These are phyloP conservation scores for Brassica rapa DNA, from an alignment of 345 rosid genomes.

Conservation along the genomic window DNA sequence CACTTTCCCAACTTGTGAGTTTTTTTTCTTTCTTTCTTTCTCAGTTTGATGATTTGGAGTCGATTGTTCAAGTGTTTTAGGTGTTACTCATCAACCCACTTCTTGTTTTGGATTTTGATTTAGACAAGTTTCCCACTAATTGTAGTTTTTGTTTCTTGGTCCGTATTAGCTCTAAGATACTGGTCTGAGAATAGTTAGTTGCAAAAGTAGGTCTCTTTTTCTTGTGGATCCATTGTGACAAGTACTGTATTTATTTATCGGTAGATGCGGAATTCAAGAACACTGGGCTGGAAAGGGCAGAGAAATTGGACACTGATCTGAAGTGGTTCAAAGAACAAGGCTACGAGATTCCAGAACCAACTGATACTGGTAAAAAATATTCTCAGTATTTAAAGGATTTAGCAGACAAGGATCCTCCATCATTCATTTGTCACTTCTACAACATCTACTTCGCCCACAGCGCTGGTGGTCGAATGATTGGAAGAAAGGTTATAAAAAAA, in stretches of 20 bases:
- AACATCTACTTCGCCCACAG: constrained; percentile 89
- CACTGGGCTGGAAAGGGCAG: constrained; percentile 84
- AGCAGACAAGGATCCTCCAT: constrained; percentile 87
- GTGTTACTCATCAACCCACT: neutral
- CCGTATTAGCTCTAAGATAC: neutral
- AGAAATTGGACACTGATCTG: constrained; percentile 64
- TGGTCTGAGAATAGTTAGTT: neutral
- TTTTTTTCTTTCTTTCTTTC: neutral
- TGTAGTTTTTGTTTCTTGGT: no score
- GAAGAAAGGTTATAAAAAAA: constrained; percentile 64
- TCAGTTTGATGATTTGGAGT: neutral
- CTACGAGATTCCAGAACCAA: constrained; percentile 75
- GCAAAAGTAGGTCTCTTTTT: neutral
- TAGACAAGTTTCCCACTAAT: no score
- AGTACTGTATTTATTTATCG: constrained; percentile 6
- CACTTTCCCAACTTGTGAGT: constrained; percentile 76
- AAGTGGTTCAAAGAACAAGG: constrained; percentile 91
- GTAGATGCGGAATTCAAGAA: constrained; percentile 82
- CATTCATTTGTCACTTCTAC: constrained; percentile 95
- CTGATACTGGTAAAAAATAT: constrained; percentile 71
- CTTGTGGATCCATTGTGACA: neutral
- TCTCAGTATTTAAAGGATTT: constrained; percentile 60
- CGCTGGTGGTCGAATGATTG: constrained; percentile 98
- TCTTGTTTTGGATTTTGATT: no score
- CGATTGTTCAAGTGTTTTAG: neutral